These are phyloP conservation scores for Scytalidium lignicola DNA, from an alignment of 2,329 filamentous ascomycete species.

Conservation along the genomic window DNA sequence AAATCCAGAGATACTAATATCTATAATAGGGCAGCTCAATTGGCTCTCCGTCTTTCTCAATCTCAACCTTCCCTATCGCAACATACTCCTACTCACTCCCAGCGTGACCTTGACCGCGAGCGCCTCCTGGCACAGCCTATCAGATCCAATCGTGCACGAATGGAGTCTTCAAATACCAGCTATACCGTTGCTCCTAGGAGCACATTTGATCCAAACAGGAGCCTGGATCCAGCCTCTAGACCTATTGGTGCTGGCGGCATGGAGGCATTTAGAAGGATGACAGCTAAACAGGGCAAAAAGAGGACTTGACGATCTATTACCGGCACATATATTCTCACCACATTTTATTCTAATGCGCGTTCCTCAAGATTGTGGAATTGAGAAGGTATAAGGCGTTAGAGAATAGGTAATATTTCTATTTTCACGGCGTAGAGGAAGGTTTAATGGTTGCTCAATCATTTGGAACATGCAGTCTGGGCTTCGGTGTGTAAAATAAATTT, in stretches of 20 bases:
- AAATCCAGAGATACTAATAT: conserved; percentile 6
- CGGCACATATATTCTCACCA: neutral
- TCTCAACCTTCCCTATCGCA: conserved; percentile 25
- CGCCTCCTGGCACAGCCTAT: conserved; percentile 52
- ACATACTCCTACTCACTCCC: conserved; percentile 16
- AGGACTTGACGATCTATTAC: conserved; percentile 6
- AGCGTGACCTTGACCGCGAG: conserved; percentile 44
- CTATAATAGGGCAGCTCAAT: conserved; percentile 25
- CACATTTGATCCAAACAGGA: conserved; percentile 50
- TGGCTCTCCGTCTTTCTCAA: conserved; percentile 27
- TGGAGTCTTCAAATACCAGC: conserved; percentile 28
- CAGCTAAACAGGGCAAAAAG: conserved; percentile 55
- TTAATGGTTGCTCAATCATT: neutral
- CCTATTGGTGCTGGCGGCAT: conserved; percentile 59
- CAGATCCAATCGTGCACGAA: conserved; percentile 49
- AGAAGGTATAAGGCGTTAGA: neutral
- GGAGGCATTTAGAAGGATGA: conserved; percentile 63
- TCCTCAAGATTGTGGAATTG: neutral
- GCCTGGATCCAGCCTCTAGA: conserved; percentile 42
- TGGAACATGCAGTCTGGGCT: neutral
- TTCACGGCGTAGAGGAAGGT: neutral
- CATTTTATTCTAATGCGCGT: neutral
- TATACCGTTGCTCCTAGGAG: conserved; percentile 40
- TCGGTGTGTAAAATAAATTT: neutral
- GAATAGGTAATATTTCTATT: neutral